A percentile compares a stretch with the other conserved stretches of the same genome.
These are phyloP conservation scores for Aspergillus pseudotamarii DNA, from an alignment of 2,329 filamentous ascomycete species.

Conservation along the genomic window DNA sequence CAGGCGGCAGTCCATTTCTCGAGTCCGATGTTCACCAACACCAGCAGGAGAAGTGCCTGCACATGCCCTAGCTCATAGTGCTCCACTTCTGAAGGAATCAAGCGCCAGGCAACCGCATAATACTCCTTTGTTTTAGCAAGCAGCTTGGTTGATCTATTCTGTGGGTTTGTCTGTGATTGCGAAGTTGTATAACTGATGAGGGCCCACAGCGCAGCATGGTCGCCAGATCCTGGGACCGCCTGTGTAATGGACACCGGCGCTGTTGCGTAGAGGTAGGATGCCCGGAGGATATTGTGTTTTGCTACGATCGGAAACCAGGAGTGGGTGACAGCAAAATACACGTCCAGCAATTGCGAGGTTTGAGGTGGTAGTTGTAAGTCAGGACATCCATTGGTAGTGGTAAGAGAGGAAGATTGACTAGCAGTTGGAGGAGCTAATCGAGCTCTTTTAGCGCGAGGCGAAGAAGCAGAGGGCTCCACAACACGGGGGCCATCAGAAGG, in stretches of 20 bases:
- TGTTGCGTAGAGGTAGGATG: slow-evolving; percentile 58
- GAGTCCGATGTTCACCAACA: slow-evolving; percentile 53
- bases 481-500: slow-evolving; percentile 35
- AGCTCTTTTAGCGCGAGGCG: slow-evolving; percentile 30
- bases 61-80: slow-evolving; percentile 46
- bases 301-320: slow-evolving; percentile 63
- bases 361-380: slow-evolving; percentile 49
- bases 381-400: slow-evolving; percentile 12
- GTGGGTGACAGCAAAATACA: slow-evolving; percentile 61
- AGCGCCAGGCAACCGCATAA: slow-evolving; percentile 37
- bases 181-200: slow-evolving; percentile 46
- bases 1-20: slow-evolving; percentile 55
- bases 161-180: slow-evolving; percentile 28
- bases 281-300: slow-evolving; percentile 58
- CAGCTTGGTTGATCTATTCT: slow-evolving; percentile 19
- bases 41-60: slow-evolving; percentile 49
- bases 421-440: slow-evolving; percentile 28
- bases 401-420: slow-evolving; percentile 7
- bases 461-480: slow-evolving; percentile 26
- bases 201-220: slow-evolving; percentile 49
- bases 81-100: slow-evolving; percentile 45
- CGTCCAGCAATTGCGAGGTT: slow-evolving; percentile 56
- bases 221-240: slow-evolving; percentile 38
- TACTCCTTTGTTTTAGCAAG: slow-evolving; percentile 36
- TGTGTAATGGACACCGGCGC: slow-evolving; percentile 38